These are phyloP conservation scores for Gossypium longicalyx DNA, from an alignment of 345 rosid genomes.

Conservation along the genomic window DNA sequence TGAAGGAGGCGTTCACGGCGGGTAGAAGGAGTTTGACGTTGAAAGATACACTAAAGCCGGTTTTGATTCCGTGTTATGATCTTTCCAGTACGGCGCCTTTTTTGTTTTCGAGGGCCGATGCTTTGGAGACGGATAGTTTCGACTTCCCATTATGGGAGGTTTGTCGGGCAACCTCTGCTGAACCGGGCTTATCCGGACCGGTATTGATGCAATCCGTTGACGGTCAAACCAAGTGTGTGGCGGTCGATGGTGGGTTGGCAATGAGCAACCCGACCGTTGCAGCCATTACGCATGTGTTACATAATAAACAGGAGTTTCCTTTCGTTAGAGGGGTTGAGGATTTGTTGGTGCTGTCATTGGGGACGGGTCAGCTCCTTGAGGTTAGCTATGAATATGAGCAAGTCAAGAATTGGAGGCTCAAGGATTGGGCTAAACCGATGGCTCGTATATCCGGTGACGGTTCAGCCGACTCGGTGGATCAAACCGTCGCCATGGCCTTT, in stretches of 20 bases:
- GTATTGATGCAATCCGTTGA: conserved; percentile 63
- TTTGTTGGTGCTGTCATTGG: conserved; percentile 75
- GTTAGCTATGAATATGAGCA: conserved; percentile 62
- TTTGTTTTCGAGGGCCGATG: conserved; percentile 95
- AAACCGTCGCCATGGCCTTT: conserved; percentile 92
- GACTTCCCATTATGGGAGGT: conserved; percentile 89
- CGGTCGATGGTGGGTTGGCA: conserved; percentile 81
- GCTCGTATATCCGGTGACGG: conserved; percentile 79
- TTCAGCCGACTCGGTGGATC: conserved; percentile 87
- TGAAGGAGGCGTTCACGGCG: conserved; percentile 66
- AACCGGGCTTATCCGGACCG: conserved; percentile 73
- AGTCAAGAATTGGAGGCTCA: conserved; percentile 71
- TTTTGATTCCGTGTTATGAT: conserved; percentile 86
- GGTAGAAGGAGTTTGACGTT: conserved; percentile 48
- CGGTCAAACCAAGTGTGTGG: conserved; percentile 71
- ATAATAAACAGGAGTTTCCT: conserved; percentile 95
- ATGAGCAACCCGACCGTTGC: conserved; percentile 92
- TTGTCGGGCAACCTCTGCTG: conserved; percentile 90
- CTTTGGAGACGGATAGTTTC: conserved; percentile 77
- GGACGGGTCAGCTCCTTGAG: conserved; percentile 77
- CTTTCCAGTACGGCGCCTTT: conserved; percentile 84
- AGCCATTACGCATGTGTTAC: conserved; percentile 93
- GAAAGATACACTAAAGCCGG: conserved; percentile 88
- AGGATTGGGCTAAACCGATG: conserved; percentile 88
- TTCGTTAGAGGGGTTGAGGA: conserved; percentile 95